phyloP scores from a whole-genome alignment of 306 rosid species.

The Vicia sativa region DNA sequence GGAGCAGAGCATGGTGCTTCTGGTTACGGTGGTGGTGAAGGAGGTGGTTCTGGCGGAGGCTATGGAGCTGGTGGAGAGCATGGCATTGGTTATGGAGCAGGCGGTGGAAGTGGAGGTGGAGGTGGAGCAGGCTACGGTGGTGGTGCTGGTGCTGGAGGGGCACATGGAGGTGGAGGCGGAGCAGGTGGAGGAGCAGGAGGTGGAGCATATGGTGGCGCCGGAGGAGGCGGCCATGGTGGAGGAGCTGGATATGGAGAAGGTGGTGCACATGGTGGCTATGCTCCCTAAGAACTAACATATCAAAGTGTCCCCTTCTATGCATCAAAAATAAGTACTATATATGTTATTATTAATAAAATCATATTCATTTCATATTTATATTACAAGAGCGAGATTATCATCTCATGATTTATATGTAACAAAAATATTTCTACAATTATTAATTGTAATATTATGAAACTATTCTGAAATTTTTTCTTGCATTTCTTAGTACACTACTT shows the following conservation, averaged over 20 bases:
- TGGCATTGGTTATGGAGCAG: slow-evolving; percentile 39
- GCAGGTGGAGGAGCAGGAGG: slow-evolving; percentile 38
- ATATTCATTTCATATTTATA: slow-evolving; percentile 15
- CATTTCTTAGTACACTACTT: neutral
- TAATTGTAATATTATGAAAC: slow-evolving; percentile 12
- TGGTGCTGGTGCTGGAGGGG: slow-evolving; percentile 45
- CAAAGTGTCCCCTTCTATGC: slow-evolving; percentile 15
- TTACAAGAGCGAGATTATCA: slow-evolving; percentile 18
- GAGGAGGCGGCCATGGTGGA: slow-evolving; percentile 44
- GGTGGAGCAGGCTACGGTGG: slow-evolving; percentile 39
- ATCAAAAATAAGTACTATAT: slow-evolving; percentile 35
- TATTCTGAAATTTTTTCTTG: neutral
- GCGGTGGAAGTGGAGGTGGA: slow-evolving; percentile 38
- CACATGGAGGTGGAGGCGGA: slow-evolving; percentile 41
- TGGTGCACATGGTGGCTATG: slow-evolving; percentile 63
- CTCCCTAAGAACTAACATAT: slow-evolving; percentile 43
- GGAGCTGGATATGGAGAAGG: slow-evolving; percentile 55
- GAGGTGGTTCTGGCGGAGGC: slow-evolving; percentile 38
- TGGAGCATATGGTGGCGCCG: slow-evolving; percentile 46
- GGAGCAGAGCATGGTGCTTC: slow-evolving; percentile 42
- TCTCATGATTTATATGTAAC: slow-evolving; percentile 28
- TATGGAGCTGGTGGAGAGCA: slow-evolving; percentile 44
- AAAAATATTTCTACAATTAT: slow-evolving; percentile 33
- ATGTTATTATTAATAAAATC: slow-evolving; percentile 16
- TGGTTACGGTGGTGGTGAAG: slow-evolving; percentile 28